Conservation (phyloP, 2,329 filamentous ascomycete species). For the Clarireedia paspali region DNA sequence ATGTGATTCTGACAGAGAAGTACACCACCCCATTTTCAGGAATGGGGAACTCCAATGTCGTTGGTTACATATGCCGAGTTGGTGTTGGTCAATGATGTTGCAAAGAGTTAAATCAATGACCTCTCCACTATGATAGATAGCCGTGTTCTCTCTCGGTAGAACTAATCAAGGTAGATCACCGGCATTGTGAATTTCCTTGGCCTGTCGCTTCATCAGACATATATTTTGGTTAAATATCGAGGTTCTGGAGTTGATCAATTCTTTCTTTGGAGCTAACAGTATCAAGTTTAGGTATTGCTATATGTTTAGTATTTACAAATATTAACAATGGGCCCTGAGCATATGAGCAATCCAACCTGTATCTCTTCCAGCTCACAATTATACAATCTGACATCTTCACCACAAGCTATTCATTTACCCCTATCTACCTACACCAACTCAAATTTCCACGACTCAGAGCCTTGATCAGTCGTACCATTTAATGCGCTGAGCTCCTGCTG, state of each 20-base stretch:
- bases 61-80: not conserved
- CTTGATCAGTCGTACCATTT: not conserved
- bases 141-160: not conserved
- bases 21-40: not conserved
- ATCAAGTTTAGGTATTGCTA: no score
- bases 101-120: not conserved
- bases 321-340: no score
- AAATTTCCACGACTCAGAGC: conserved; percentile 6
- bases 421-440: conserved; percentile 7
- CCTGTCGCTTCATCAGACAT: not conserved
- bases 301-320: no score
- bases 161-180: not conserved
- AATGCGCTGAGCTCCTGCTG: not conserved
- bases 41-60: not conserved
- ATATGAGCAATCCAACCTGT: not conserved
- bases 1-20: not conserved
- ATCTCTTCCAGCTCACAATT: not conserved
- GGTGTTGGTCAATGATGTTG: not conserved
- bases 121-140: not conserved
- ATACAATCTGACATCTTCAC: not conserved
- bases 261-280: no score
- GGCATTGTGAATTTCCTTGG: not conserved
- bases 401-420: conserved; percentile 2
- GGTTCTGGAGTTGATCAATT: no score
- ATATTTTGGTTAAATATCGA: no score